Evolutionary conservation across 495 filamentous ascomycete genomes (phyloP).

Genomic region (Daldinia loculata): DNA sequence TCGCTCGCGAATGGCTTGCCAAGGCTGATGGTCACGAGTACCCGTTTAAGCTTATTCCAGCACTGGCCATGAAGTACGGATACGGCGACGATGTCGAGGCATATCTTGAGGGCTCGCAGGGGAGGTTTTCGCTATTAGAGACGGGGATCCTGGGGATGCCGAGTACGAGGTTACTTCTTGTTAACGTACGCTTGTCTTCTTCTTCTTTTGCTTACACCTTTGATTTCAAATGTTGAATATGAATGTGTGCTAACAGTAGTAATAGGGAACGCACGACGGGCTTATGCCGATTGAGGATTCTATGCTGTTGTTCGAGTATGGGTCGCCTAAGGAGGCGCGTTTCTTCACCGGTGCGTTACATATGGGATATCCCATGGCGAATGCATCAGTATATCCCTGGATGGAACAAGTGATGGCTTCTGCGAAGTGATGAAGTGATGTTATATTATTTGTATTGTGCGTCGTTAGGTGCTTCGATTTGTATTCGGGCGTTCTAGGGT

Average conservation of each 20-base stretch:
- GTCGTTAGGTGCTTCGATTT: background rate
- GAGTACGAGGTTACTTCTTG: conserved; percentile 69
- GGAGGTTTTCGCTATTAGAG: conserved; percentile 77
- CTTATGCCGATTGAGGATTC: conserved; percentile 83
- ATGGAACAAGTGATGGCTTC: conserved; percentile 61
- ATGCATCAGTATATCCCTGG: conserved; percentile 62
- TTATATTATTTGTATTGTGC: background rate
- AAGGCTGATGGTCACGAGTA: conserved; percentile 78
- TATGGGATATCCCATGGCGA: conserved; percentile 71
- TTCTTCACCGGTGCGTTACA: conserved; percentile 69
- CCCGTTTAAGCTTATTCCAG: conserved; percentile 73
- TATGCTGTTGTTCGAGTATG: conserved; percentile 71
- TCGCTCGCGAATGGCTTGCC: conserved; percentile 69
- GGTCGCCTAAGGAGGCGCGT: conserved; percentile 75
- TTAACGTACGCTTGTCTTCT: conserved; percentile 65
- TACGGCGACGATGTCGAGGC: conserved; percentile 63
- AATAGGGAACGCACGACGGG: conserved; percentile 72
- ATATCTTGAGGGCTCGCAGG: conserved; percentile 67
- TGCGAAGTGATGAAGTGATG: conserved; percentile 35
- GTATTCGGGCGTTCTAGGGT: background rate
- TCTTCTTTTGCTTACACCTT: background rate
- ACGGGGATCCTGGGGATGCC: conserved; percentile 71
- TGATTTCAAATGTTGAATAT: background rate
- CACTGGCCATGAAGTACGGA: conserved; percentile 76
- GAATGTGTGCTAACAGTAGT: conserved; percentile 21